Conservation (phyloP, 345 rosid species). For the Lepidium africanum region DNA sequence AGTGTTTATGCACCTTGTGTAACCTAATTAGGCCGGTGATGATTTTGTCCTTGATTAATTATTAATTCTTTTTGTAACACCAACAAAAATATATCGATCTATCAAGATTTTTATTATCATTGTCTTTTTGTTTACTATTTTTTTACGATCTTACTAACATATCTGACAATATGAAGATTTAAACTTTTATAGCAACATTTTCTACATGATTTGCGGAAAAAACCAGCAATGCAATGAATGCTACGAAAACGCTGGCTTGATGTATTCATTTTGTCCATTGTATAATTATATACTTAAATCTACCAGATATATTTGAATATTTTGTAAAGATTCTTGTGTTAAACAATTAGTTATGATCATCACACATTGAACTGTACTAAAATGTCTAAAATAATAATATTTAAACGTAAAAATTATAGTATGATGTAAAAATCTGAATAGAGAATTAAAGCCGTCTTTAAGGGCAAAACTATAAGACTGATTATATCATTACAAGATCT, state of each 20-base stretch:
- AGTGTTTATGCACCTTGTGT: slow-evolving; percentile 12
- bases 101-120: too few species aligned
- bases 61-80: too few species aligned
- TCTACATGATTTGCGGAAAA: neutral
- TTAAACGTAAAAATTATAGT: neutral
- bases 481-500: neutral
- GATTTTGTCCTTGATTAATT: slow-evolving; percentile 5
- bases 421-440: too few species aligned
- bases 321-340: neutral
- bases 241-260: neutral
- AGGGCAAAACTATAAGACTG: neutral
- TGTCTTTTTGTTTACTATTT: too few species aligned
- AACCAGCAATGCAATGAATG: neutral
- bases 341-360: neutral
- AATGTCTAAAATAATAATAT: too few species aligned
- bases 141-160: too few species aligned
- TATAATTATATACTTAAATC: neutral
- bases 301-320: neutral
- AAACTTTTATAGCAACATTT: too few species aligned
- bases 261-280: neutral
- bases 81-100: too few species aligned
- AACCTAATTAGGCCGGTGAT: slow-evolving; percentile 15
- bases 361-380: neutral
- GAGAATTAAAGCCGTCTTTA: neutral
- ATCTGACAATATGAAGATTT: too few species aligned